These are phyloP conservation scores for Penicillium hesseltinei DNA, from an alignment of 2,329 filamentous ascomycete genomes.

Conservation along the genomic window DNA sequence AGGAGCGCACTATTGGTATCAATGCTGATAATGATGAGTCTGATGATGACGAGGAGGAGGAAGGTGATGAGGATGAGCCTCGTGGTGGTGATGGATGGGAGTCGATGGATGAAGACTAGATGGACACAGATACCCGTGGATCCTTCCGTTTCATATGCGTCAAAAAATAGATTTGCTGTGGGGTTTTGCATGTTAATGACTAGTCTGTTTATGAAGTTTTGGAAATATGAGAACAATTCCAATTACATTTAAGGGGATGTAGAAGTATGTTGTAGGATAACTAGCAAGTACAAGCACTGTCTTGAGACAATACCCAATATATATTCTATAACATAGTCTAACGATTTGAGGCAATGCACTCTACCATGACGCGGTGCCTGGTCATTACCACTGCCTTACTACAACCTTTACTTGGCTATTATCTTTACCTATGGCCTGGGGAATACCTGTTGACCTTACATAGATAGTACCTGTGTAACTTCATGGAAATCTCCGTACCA, in stretches of 20 bases:
- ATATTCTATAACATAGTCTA: neutral
- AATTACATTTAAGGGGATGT: neutral
- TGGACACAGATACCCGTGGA: slow-evolving; percentile 24
- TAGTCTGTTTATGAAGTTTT: slow-evolving; percentile 6
- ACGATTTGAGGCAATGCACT: neutral
- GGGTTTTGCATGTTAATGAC: slow-evolving; percentile 14
- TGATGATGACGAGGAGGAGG: slow-evolving; percentile 59
- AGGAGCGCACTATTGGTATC: slow-evolving; percentile 76
- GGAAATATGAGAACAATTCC: neutral
- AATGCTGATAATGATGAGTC: slow-evolving; percentile 65
- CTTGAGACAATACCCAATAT: neutral
- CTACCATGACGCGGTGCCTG: neutral
- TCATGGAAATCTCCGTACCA: neutral
- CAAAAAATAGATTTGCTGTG: slow-evolving; percentile 24
- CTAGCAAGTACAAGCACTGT: neutral
- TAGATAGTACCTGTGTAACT: too few species aligned
- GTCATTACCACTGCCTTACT: neutral
- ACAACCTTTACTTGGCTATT: neutral
- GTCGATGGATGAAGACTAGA: slow-evolving; percentile 54
- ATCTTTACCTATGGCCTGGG: neutral
- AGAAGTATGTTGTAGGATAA: neutral
- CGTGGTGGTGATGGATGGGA: slow-evolving; percentile 54
- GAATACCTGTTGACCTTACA: too few species aligned
- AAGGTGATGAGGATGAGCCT: slow-evolving; percentile 48
- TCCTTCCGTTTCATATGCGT: slow-evolving; percentile 19